Percentiles rank a stretch among this genome's conserved stretches.
Conservation (phyloP, 352 stramenopile genomes). For the Discostella stelligera region DNA sequence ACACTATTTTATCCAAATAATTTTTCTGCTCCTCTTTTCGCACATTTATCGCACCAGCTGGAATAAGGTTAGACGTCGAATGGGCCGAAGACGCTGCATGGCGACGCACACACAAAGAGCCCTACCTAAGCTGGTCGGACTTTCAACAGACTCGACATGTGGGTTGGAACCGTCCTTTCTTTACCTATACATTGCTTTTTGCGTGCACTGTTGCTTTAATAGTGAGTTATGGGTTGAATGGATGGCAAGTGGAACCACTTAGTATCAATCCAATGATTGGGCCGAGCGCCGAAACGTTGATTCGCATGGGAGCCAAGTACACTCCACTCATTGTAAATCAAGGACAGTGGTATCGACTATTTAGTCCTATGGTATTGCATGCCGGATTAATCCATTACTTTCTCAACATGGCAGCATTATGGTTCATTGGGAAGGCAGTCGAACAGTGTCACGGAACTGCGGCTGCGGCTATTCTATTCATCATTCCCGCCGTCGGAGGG, state of each 20-base stretch:
- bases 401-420: conserved; percentile 76
- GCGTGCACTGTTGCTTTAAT: conserved; percentile 70
- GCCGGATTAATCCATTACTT: conserved; percentile 80
- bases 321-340: conserved; percentile 73
- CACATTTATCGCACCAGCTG: conserved; percentile 17
- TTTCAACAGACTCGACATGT: conserved; percentile 57
- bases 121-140: conserved; percentile 76
- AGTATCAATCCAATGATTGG: conserved; percentile 83
- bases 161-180: conserved; percentile 64
- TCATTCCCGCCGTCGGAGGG: conserved; percentile 74
- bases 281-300: conserved; percentile 65
- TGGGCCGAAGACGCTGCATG: conserved; percentile 80
- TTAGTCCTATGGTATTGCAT: conserved; percentile 83
- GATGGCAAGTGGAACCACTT: conserved; percentile 79
- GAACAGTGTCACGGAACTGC: conserved; percentile 76
- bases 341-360: conserved; percentile 77
- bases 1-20: background rate
- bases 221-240: conserved; percentile 75
- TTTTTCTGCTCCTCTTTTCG: background rate
- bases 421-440: conserved; percentile 75
- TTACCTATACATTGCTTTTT: conserved; percentile 65
- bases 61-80: conserved; percentile 71
- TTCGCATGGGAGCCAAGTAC: conserved; percentile 71
- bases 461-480: conserved; percentile 63
- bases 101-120: conserved; percentile 56